Evolutionary conservation across 2,329 filamentous ascomycete genomes (phyloP).

Genomic region (Fusarium sulawesiense): DNA sequence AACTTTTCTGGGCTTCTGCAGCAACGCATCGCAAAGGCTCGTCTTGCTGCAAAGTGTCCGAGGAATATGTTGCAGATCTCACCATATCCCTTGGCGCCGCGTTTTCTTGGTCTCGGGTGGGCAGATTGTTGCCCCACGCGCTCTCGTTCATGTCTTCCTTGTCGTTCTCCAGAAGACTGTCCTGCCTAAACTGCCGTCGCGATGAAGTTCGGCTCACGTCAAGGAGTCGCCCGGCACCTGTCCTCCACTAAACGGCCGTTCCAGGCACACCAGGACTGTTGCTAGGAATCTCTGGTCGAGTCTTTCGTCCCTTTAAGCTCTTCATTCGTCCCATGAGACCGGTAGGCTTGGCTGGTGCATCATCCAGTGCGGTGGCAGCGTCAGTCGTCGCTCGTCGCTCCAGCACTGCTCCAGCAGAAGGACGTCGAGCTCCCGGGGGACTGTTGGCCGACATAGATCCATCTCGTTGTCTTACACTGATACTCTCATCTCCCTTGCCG

Average conservation of each 20-base stretch:
- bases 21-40: conserved; percentile 37
- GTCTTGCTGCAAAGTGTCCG: conserved; percentile 16
- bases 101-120: conserved; percentile 41
- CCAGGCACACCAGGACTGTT: conserved; percentile 53
- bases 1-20: conserved; percentile 13
- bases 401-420: conserved; percentile 57
- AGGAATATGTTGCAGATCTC: conserved; percentile 13
- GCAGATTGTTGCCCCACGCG: conserved; percentile 6
- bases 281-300: conserved; percentile 53
- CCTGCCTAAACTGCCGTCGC: conserved; percentile 29
- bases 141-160: conserved; percentile 12
- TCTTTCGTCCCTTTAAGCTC: conserved; percentile 76
- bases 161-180: conserved; percentile 11
- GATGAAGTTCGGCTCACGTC: conserved; percentile 32
- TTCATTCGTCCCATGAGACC: conserved; percentile 84
- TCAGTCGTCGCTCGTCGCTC: conserved; percentile 76
- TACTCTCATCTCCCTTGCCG: conserved; percentile 64
- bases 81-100: conserved; percentile 30
- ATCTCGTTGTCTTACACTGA: conserved; percentile 58
- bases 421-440: conserved; percentile 60
- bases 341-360: conserved; percentile 60
- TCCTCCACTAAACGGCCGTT: conserved; percentile 54
- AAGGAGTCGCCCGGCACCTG: conserved; percentile 37
- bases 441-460: conserved; percentile 64
- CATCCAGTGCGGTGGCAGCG: conserved; percentile 53